These are phyloP conservation scores for Phytophthora cactorum DNA, from an alignment of 352 stramenopile species.

Conservation along the genomic window DNA sequence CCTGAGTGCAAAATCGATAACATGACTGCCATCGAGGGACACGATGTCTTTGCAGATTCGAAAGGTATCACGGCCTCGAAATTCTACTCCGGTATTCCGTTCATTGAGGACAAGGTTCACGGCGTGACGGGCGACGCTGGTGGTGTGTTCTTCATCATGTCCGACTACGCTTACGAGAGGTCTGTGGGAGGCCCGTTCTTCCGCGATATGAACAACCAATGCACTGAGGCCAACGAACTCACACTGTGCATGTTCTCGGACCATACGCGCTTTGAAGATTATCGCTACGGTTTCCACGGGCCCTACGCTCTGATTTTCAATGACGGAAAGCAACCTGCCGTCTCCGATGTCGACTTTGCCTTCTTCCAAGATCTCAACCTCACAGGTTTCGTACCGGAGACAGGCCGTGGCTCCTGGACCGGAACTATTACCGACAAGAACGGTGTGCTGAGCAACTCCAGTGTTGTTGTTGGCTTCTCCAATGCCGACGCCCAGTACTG, in stretches of 20 bases:
- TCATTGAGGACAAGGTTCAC: slow-evolving; percentile 50
- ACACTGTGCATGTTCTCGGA: slow-evolving; percentile 78
- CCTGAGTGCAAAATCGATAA: no score
- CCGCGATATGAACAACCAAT: slow-evolving; percentile 72
- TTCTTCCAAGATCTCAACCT: slow-evolving; percentile 59
- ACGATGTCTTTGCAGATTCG: slow-evolving; percentile 47
- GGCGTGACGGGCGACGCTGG: slow-evolving; percentile 47
- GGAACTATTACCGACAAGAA: slow-evolving; percentile 44
- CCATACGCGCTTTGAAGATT: slow-evolving; percentile 57
- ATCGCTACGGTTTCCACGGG: slow-evolving; percentile 64
- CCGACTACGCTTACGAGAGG: slow-evolving; percentile 51
- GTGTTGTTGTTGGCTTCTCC: slow-evolving; percentile 39
- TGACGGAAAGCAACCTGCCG: slow-evolving; percentile 32
- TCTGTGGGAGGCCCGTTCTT: slow-evolving; percentile 59
- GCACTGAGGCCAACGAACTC: slow-evolving; percentile 51
- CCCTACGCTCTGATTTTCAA: slow-evolving; percentile 60
- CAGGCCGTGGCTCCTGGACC: slow-evolving; percentile 35
- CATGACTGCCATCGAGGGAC: slow-evolving; percentile 57
- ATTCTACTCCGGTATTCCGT: slow-evolving; percentile 50
- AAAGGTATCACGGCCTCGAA: slow-evolving; percentile 46
- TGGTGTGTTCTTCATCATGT: slow-evolving; percentile 62
- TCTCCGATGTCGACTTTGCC: slow-evolving; percentile 40
- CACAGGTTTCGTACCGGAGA: slow-evolving; percentile 46
- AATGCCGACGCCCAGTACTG: slow-evolving; percentile 56
- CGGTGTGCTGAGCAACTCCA: slow-evolving; percentile 27